Conservation (phyloP, 2,329 filamentous ascomycete genomes). For the Coleophoma eucalyptorum region DNA sequence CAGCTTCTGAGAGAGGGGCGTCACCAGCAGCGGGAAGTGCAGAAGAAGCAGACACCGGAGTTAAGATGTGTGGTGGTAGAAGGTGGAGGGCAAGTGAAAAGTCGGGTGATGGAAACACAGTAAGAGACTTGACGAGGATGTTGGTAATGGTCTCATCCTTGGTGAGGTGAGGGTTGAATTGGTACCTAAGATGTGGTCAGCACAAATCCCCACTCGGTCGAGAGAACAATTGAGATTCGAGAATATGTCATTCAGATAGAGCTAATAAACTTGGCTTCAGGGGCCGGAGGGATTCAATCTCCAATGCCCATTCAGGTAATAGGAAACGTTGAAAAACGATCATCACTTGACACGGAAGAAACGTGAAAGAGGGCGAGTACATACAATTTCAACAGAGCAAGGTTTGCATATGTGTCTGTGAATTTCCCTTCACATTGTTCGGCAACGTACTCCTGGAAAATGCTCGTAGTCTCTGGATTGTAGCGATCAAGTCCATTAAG, state of each 20-base stretch:
- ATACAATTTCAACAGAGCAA: conserved; percentile 95
- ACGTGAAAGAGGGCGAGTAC: conserved; percentile 35
- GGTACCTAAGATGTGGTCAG: conserved; percentile 63
- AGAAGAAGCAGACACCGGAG: conserved; percentile 46
- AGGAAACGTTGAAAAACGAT: conserved; percentile 89
- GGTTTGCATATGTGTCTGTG: conserved; percentile 94
- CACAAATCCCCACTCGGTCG: background rate
- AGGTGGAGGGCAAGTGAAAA: conserved; percentile 94
- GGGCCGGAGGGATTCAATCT: conserved; percentile 50
- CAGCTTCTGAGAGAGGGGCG: conserved; percentile 74
- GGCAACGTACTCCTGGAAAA: conserved; percentile 91
- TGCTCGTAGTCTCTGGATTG: conserved; percentile 92
- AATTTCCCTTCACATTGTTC: conserved; percentile 94
- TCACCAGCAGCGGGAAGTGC: conserved; percentile 55
- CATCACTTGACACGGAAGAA: conserved; percentile 55
- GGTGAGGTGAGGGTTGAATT: conserved; percentile 98
- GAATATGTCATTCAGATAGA: conserved; percentile 63
- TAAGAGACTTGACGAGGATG: conserved; percentile 96
- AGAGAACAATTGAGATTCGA: background rate
- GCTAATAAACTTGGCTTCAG: conserved; percentile 71
- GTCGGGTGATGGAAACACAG: conserved; percentile 93
- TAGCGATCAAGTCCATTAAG: conserved; percentile 97
- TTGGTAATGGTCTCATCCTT: conserved; percentile 98
- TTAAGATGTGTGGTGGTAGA: conserved; percentile 78
- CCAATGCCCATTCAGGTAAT: conserved; percentile 78